Conservation (phyloP, 495 filamentous ascomycete genomes). For the Neurospora sp. region DNA sequence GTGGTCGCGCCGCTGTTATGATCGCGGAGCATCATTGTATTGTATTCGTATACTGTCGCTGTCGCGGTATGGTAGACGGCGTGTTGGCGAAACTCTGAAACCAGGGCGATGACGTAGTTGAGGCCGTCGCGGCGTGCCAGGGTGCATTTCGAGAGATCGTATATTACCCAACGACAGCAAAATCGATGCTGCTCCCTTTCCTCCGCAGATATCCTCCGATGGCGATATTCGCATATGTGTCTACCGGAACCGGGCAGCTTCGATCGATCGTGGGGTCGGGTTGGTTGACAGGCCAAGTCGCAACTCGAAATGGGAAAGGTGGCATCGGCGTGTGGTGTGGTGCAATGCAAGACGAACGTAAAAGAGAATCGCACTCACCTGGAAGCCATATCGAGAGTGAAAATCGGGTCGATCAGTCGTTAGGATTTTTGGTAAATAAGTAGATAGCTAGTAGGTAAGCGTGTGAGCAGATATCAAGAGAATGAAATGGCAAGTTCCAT, state of each 20-base stretch:
- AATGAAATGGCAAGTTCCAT: not conserved
- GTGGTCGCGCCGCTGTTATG: not conserved
- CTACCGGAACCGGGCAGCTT: not conserved
- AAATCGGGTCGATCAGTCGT: not conserved
- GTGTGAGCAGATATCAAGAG: not conserved
- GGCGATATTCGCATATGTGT: not conserved
- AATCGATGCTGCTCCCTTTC: not conserved
- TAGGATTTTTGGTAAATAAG: not conserved
- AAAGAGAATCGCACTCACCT: constrained; percentile 8
- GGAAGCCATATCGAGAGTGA: constrained; percentile 12
- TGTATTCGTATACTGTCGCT: not conserved
- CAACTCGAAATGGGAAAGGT: not conserved
- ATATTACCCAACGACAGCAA: not conserved
- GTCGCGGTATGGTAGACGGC: not conserved
- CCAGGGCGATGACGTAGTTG: not conserved
- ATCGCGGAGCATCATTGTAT: not conserved
- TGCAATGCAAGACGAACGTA: not conserved
- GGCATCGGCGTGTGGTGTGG: not conserved
- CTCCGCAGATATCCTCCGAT: not conserved
- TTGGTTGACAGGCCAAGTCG: not conserved
- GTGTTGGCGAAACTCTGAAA: not conserved
- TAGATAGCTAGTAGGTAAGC: not conserved
- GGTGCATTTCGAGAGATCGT: not conserved
- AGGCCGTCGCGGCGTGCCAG: not conserved
- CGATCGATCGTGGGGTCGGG: not conserved